These are phyloP conservation scores for Pseudomonodictys pantanalensis DNA, from an alignment of 495 filamentous ascomycete species.

Conservation along the genomic window DNA sequence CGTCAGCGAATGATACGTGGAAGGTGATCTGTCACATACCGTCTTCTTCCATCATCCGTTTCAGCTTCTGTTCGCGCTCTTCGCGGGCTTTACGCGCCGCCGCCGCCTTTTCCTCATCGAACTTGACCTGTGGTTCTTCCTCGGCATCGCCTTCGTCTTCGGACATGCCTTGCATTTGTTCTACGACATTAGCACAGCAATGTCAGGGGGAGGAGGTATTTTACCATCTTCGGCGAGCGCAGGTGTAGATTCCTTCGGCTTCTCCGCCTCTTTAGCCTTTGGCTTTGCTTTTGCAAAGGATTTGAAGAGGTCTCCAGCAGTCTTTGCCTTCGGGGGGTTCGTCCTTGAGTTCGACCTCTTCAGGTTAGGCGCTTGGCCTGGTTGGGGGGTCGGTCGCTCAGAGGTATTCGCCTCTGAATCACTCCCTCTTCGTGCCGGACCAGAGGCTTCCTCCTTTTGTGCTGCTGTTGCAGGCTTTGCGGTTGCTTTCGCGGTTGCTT, in stretches of 20 bases:
- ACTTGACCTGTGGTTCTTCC: slow-evolving; percentile 39
- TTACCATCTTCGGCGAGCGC: slow-evolving; percentile 54
- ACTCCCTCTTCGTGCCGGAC: slow-evolving; percentile 6
- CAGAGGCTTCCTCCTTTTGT: slow-evolving; percentile 9
- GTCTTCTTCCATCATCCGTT: slow-evolving; percentile 90
- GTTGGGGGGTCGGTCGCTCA: slow-evolving; percentile 26
- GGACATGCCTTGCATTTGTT: slow-evolving; percentile 58
- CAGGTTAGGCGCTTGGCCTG: slow-evolving; percentile 32
- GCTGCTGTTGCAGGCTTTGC: slow-evolving; percentile 3
- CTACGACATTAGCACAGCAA: slow-evolving; percentile 33
- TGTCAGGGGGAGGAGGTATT: slow-evolving; percentile 9
- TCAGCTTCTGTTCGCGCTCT: slow-evolving; percentile 69
- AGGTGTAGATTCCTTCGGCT: slow-evolving; percentile 35
- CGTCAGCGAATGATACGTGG: not conserved
- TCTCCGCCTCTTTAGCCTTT: slow-evolving; percentile 42
- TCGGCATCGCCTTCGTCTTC: slow-evolving; percentile 77
- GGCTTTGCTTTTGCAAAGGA: slow-evolving; percentile 80
- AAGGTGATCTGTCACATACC: slow-evolving; percentile 47
- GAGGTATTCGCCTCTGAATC: slow-evolving; percentile 22
- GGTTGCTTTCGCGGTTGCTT: slow-evolving; percentile 13
- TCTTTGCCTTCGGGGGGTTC: slow-evolving; percentile 58
- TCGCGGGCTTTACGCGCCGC: slow-evolving; percentile 57
- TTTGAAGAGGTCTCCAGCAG: slow-evolving; percentile 64
- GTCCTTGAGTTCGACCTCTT: slow-evolving; percentile 39
- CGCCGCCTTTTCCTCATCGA: slow-evolving; percentile 37